Evolutionary conservation across 371 early-diverging fungal species (phyloP), one percentile per base, ranked within the genome.

Genomic region (Mucor ambiguus): DNA sequence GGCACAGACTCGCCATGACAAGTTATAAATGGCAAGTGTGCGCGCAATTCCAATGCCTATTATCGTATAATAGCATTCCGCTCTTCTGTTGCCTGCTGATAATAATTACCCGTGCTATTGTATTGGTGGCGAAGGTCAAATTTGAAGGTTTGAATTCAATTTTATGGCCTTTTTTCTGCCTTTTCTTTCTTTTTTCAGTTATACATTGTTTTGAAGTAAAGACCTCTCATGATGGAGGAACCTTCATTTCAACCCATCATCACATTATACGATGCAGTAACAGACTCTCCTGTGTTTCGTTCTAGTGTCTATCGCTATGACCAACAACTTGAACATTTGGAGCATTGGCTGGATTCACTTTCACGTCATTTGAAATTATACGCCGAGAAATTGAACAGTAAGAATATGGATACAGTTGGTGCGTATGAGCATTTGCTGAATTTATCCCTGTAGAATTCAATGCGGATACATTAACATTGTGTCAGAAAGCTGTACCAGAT

Each of bases 281-380:
- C 82, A 24, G 92, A 92, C 72, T 87, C 91, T 4, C 92, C 91
- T n/a, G 75, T 82, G 38, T 88, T 84, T 60, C 82, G 92, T 0
- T 83, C 89, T 62, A 82, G 77, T 64, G 68, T 89, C 46, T 70
- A 73, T n/a, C 83, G 82, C 32, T 86, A 88, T 71, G 87, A 90
- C 61, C 82, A 84, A 18, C 90, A 92, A 61, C 75, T 92, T 48
- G 89, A 88, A 32, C 74, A 74, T 26, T 71, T 89, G 28, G 80
- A 84, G 56, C 77, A 77, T 64, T 91, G 91, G 92, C 74, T 87
- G 2, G 80, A 84, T 35, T 72, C 75, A 28, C 62, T 88, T 58
- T 74, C 82, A 61, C 63, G 71, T 30, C 74, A 76, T 14, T 63
- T 78, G 22, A 81, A 70, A 49, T 63, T 67, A 0, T 85, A 86